Conservation (phyloP, 768 basidiomycete genomes). For the Naganishia friedmannii region DNA sequence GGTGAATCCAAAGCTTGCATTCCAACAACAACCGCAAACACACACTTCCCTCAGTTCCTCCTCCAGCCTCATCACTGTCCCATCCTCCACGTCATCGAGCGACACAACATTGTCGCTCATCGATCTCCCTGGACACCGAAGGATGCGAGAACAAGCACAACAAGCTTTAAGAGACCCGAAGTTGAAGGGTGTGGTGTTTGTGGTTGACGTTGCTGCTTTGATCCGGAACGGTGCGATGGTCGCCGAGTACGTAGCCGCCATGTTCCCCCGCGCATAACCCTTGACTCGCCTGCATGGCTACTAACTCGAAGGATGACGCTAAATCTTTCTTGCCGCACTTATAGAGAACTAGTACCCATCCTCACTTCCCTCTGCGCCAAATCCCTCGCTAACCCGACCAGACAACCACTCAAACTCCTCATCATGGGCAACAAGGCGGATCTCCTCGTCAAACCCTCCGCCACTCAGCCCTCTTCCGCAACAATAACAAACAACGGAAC, state of each 20-base stretch:
- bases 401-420: constrained; percentile 37
- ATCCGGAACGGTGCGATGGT: constrained; percentile 42
- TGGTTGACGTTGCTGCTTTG: constrained; percentile 43
- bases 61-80: constrained; percentile 25
- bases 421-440: constrained; percentile 48
- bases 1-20: constrained; percentile 36
- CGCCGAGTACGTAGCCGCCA: constrained; percentile 43
- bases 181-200: constrained; percentile 37
- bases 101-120: constrained; percentile 36
- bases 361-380: constrained; percentile 39
- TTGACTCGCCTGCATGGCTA: neutral
- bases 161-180: constrained; percentile 26
- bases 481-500: constrained; percentile 25
- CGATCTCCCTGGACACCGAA: constrained; percentile 49
- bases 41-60: constrained; percentile 37
- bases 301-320: neutral
- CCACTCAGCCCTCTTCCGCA: constrained; percentile 31
- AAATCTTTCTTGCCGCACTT: neutral
- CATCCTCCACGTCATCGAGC: neutral
- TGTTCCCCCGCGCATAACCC: neutral
- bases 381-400: constrained; percentile 23
- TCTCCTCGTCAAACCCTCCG: constrained; percentile 36
- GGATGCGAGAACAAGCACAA: constrained; percentile 41
- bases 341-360: constrained; percentile 42
- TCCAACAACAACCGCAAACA: constrained; percentile 38